Conservation (phyloP, 495 filamentous ascomycete species). For the Cenococcum geophilum region DNA sequence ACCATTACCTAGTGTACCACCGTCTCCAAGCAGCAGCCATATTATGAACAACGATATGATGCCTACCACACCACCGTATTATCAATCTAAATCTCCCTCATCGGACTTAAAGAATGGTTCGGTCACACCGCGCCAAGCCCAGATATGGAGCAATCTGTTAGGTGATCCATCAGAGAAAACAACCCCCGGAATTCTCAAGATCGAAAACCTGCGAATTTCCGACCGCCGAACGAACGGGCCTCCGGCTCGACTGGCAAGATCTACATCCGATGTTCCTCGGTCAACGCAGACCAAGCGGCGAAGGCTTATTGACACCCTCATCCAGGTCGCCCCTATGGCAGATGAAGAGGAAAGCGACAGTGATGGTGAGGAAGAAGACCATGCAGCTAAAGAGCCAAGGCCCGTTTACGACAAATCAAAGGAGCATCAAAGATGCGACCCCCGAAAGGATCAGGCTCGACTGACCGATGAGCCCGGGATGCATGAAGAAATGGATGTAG, state of each 20-base stretch:
- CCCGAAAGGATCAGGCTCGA: neutral
- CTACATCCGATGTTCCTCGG: conserved; percentile 32
- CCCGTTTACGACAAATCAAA: neutral
- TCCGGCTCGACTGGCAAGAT: conserved; percentile 20
- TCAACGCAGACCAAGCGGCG: conserved; percentile 16
- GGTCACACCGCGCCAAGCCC: conserved; percentile 33
- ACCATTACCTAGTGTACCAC: conserved; percentile 12
- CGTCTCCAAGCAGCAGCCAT: conserved; percentile 17
- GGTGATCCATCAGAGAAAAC: conserved; percentile 20
- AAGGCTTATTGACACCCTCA: conserved; percentile 34
- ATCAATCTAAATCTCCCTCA: neutral
- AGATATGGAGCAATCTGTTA: conserved; percentile 33
- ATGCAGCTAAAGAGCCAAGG: neutral
- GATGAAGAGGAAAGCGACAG: conserved; percentile 24
- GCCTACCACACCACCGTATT: neutral
- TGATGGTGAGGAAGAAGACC: conserved; percentile 19
- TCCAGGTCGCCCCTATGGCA: conserved; percentile 20
- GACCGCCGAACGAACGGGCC: conserved; percentile 7
- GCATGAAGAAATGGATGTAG: conserved; percentile 20
- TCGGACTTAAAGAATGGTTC: conserved; percentile 7
- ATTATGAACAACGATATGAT: conserved; percentile 17
- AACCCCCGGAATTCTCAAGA: conserved; percentile 30
- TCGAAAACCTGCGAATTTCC: conserved; percentile 28
- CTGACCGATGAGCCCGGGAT: neutral
- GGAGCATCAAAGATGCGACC: neutral